phyloP scores from a whole-genome alignment of 192 early-diverging fungal species.

The Entomortierella parvispora region DNA sequence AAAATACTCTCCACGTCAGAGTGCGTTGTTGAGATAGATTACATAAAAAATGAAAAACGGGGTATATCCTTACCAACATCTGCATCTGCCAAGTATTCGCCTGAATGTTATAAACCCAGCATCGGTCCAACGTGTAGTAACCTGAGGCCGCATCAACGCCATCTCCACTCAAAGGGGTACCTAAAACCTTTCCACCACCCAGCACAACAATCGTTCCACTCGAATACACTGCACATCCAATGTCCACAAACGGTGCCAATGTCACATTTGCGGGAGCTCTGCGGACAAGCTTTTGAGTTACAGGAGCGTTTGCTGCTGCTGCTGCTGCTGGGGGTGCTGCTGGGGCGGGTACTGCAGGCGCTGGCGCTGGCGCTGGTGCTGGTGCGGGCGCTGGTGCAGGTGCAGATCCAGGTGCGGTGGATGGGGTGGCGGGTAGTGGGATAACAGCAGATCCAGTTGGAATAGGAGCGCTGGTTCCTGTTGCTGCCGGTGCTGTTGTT shows the following conservation, averaged over 20 bases:
- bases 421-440: conserved; percentile 5
- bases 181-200: conserved; percentile 26
- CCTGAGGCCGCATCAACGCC: conserved; percentile 24
- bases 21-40: not conserved
- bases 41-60: not conserved
- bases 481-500: conserved; percentile 8
- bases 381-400: not conserved
- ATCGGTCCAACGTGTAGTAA: conserved; percentile 36
- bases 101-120: conserved; percentile 34
- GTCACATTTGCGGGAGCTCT: not conserved
- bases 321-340: not conserved
- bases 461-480: conserved; percentile 20
- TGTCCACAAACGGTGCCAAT: conserved; percentile 30
- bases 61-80: conserved; percentile 16
- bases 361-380: not conserved
- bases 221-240: conserved; percentile 21
- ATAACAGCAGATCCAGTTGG: not conserved
- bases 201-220: conserved; percentile 35
- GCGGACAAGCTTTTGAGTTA: not conserved
- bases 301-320: not conserved
- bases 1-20: not conserved
- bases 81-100: conserved; percentile 20
- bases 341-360: not conserved
- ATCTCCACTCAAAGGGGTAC: conserved; percentile 10
- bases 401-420: conserved; percentile 10